Evolutionary conservation across 805 yeast genomes (phyloP), one percentile per base, ranked within the genome.

Genomic region (Metschnikowia gruessii): DNA sequence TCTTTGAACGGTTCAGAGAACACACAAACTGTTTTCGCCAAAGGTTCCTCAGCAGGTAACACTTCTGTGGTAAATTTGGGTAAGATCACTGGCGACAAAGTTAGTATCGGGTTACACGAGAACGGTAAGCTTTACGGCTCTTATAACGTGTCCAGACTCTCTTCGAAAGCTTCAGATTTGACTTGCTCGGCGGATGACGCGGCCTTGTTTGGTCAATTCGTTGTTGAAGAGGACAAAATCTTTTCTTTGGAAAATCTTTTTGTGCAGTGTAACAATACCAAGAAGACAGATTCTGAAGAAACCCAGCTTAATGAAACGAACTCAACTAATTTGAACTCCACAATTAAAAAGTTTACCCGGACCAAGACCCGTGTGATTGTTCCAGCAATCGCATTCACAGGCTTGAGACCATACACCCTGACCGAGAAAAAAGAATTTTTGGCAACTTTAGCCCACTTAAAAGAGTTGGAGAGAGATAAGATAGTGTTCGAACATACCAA

Each of bases 401-500:
- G 52, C 12, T 46, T 62, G 31, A 60, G 63, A 45, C 74, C 76
- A 21, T 54, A 70, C 43, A 54, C 58, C 17, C 50, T 49, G 30
- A 47, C 75, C 3, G 65, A 79, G 13, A 81, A 79, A 52, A 68
- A 67, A 49, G 63, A 64, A 21, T 66, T 83, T 8, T 63, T 66
- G 24, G 56, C 65, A 4, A 81, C 80, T 48, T 70, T 92, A 55
- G 64, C 66, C 32, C 67, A 67, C 15, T 71, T 85, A 61, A 81
- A 79, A 47, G 59, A 62, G 18, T 71, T 71, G 46, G 96, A 89
- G 55, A 64, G 67, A 12, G 80, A 74, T 43, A 73, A 87, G 44
- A 65, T 68, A 24, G 65, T 70, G 43, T 66, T 79, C 34, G 86
- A 86, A 37, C 80, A 80, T 46, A 66, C 77, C 26, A 76, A 80